phyloP scores from a whole-genome alignment of 176 grass and related monocot genomes.

The Cymbopogon citratus region DNA sequence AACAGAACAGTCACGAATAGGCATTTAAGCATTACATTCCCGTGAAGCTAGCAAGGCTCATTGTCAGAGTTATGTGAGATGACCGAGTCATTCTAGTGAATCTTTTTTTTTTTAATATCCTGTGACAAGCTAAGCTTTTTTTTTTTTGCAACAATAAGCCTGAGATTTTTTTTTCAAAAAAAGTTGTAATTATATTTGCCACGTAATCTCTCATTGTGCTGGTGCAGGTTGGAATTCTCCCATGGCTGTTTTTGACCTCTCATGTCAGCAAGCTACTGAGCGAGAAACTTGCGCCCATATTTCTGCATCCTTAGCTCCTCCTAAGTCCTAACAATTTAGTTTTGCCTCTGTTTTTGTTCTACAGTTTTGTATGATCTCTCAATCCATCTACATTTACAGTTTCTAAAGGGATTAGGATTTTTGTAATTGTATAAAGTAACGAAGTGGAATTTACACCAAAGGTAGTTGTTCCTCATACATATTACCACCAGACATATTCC shows the following conservation, averaged over 20 bases:
- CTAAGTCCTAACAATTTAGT: neutral
- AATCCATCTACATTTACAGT: neutral
- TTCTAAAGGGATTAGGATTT: neutral
- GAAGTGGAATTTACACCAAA: neutral
- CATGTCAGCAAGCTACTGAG: constrained; percentile 67
- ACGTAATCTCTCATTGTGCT: neutral
- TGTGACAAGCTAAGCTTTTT: neutral
- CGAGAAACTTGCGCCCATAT: constrained; percentile 46
- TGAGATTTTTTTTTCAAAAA: neutral
- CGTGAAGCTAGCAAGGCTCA: neutral
- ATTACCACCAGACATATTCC: neutral
- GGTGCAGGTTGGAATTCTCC: constrained; percentile 79
- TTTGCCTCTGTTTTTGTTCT: neutral
- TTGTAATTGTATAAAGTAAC: neutral
- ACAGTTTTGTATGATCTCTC: neutral
- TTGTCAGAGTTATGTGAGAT: neutral
- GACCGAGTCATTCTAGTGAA: neutral
- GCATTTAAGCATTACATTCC: too few relatives aligned
- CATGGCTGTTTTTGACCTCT: constrained; percentile 80
- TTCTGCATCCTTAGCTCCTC: constrained; percentile 23
- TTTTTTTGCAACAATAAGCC: neutral
- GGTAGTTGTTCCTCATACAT: neutral
- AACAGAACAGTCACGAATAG: too few relatives aligned
- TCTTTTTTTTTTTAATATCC: neutral
- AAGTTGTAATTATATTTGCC: neutral